Percentiles rank a stretch among this genome's conserved stretches.
Evolutionary conservation across 164 flowering plant species (phyloP).

Genomic region (Aristolochia contorta): DNA sequence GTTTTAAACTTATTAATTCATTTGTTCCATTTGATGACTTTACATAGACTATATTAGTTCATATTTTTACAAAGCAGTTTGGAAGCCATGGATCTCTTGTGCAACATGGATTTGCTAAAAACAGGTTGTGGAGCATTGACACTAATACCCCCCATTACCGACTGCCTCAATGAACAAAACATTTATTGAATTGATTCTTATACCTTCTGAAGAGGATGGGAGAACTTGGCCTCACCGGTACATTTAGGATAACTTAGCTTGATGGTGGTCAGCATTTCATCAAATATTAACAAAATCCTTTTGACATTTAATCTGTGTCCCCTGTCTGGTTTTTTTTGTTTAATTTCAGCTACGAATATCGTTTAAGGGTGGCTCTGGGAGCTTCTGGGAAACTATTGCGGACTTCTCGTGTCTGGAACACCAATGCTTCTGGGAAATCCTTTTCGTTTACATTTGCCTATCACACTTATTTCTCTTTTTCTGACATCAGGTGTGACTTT

Average conservation of each 20-base stretch:
- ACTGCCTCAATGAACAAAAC: constrained; percentile 37
- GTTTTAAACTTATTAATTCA: too few relatives aligned
- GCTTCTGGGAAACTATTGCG: constrained; percentile 79
- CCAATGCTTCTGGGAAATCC: constrained; percentile 63
- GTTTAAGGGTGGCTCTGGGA: constrained; percentile 61
- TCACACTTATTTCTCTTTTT: constrained; percentile 80
- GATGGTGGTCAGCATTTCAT: not conserved
- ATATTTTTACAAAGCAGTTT: too few relatives aligned
- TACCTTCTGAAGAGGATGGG: constrained; percentile 65
- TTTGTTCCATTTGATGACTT: too few relatives aligned
- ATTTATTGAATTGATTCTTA: constrained; percentile 69
- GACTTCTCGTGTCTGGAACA: constrained; percentile 83
- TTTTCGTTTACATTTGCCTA: constrained; percentile 71
- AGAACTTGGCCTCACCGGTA: constrained; percentile 93
- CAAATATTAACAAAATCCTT: too few relatives aligned
- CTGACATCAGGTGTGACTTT: constrained; percentile 67
- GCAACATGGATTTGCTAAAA: constrained; percentile 92
- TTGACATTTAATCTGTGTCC: too few relatives aligned
- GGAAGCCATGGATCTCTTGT: constrained; percentile 60
- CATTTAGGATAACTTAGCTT: not conserved
- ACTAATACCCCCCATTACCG: constrained; percentile 70
- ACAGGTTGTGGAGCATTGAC: constrained; percentile 76
- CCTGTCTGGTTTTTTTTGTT: not conserved
- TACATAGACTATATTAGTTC: too few relatives aligned
- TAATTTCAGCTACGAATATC: constrained; percentile 60